A percentile compares a stretch with the other conserved stretches of the same genome.
Evolutionary conservation across 305 asterid species (phyloP).

Genomic region (Euphrasia arctica): DNA sequence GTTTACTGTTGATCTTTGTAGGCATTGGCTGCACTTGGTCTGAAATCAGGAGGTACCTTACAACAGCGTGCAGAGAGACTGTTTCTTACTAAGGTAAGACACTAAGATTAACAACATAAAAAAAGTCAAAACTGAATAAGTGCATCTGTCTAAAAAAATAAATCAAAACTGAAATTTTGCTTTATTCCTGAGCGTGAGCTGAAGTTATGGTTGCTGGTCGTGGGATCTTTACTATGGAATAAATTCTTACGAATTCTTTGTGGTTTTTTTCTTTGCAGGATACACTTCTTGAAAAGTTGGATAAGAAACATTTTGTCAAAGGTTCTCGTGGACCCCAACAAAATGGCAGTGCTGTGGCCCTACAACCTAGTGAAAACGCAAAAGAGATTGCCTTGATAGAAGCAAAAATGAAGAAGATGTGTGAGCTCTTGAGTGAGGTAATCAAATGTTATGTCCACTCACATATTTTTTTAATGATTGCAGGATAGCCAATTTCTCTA

Average conservation of each 20-base stretch:
- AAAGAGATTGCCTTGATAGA: conserved; percentile 86
- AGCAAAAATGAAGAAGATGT: conserved; percentile 67
- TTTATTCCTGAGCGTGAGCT: neutral
- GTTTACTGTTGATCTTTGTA: conserved; percentile 54
- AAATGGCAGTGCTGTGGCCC: conserved; percentile 44
- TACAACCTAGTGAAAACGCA: conserved; percentile 48
- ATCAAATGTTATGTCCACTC: conserved; percentile 15
- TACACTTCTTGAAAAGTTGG: conserved; percentile 79
- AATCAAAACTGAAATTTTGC: too few species aligned
- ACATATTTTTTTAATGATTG: too few species aligned
- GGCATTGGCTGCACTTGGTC: conserved; percentile 85
- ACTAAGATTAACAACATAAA: too few species aligned
- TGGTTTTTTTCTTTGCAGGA: conserved; percentile 37
- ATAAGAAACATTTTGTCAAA: conserved; percentile 77
- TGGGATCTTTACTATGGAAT: neutral
- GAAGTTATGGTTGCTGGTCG: neutral
- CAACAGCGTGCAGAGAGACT: conserved; percentile 98
- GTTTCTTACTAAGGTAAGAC: conserved; percentile 35
- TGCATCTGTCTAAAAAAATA: too few species aligned
- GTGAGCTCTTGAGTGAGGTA: conserved; percentile 75
- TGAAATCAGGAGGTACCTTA: conserved; percentile 89
- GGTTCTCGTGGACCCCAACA: conserved; percentile 54
- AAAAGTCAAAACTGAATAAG: too few species aligned
- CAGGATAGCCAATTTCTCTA: neutral
- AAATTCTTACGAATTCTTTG: too few species aligned